Evolutionary conservation across 371 early-diverging fungal genomes (phyloP).

Genomic region (Mucor velutinosus): DNA sequence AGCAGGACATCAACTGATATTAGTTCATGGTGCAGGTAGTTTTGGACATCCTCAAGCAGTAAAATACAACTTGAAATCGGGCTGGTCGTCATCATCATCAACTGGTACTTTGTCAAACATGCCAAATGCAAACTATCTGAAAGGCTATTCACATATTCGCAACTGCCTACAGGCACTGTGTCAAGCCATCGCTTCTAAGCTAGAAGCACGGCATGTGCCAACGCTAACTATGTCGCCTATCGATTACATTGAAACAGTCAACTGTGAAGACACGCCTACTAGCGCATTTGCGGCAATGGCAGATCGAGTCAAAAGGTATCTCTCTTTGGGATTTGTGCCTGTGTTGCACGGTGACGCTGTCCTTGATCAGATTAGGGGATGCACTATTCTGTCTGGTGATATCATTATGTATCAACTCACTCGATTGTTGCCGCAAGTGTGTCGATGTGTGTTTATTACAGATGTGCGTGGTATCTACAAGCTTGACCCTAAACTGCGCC

Average conservation of each 20-base stretch:
- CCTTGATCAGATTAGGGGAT: slow-evolving; percentile 36
- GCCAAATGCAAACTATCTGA: slow-evolving; percentile 12
- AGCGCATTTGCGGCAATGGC: slow-evolving; percentile 15
- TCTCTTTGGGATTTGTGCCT: slow-evolving; percentile 46
- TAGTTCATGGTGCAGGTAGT: slow-evolving; percentile 54
- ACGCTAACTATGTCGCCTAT: slow-evolving; percentile 39
- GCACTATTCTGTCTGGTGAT: slow-evolving; percentile 55
- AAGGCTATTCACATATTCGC: slow-evolving; percentile 38
- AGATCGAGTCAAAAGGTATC: slow-evolving; percentile 21
- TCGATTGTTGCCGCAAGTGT: slow-evolving; percentile 19
- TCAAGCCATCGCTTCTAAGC: slow-evolving; percentile 16
- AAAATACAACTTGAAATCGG: slow-evolving; percentile 36
- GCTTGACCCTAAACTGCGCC: slow-evolving; percentile 36
- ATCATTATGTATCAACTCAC: slow-evolving; percentile 43
- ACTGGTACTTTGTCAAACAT: neutral
- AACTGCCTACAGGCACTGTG: slow-evolving; percentile 31
- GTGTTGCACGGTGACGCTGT: slow-evolving; percentile 56
- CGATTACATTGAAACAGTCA: slow-evolving; percentile 35
- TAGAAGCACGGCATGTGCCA: slow-evolving; percentile 35
- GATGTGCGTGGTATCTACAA: slow-evolving; percentile 54
- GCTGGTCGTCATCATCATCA: slow-evolving; percentile 29
- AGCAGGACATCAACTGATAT: slow-evolving; percentile 30
- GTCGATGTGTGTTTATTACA: slow-evolving; percentile 52
- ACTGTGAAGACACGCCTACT: slow-evolving; percentile 24
- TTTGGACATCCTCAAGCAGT: slow-evolving; percentile 56